These are phyloP conservation scores for Xylariaceae sp. DNA, from an alignment of 2,329 filamentous ascomycete genomes.

Conservation along the genomic window DNA sequence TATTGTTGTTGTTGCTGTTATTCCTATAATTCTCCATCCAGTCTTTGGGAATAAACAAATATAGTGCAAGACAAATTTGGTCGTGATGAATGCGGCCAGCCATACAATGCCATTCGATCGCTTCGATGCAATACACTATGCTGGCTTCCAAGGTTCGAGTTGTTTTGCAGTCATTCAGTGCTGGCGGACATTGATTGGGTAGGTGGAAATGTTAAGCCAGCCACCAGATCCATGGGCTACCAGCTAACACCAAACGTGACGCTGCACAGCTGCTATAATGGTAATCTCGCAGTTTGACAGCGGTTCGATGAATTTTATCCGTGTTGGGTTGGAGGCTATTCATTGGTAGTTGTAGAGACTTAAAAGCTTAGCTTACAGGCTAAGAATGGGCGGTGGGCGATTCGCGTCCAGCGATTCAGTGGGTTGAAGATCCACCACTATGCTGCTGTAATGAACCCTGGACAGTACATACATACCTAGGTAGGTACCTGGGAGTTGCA, in stretches of 20 bases:
- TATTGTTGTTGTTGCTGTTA: constrained; percentile 2
- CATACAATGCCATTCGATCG: constrained; percentile 12
- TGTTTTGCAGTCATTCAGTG: constrained; percentile 25
- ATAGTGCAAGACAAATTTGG: not conserved
- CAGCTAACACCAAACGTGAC: not conserved
- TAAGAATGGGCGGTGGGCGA: constrained; percentile 16
- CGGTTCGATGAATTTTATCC: constrained; percentile 12
- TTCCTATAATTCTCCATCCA: constrained; percentile 5
- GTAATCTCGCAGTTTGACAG: constrained; percentile 18
- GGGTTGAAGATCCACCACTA: constrained; percentile 14
- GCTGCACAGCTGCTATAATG: constrained; percentile 14
- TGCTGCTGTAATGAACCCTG: too few species aligned
- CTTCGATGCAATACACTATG: constrained; percentile 3
- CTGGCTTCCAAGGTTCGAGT: constrained; percentile 25
- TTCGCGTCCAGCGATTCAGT: constrained; percentile 19
- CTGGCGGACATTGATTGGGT: constrained; percentile 32
- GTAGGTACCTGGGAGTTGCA: constrained; percentile 7
- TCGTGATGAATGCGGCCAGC: constrained; percentile 17
- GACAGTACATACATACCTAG: not conserved
- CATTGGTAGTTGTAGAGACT: constrained; percentile 11
- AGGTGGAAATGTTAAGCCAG: constrained; percentile 17
- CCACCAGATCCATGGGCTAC: constrained; percentile 15
- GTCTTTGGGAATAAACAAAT: constrained; percentile 2
- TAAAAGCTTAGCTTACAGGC: constrained; percentile 3
- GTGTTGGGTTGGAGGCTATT: not conserved